Evolutionary conservation across 495 filamentous ascomycete species (phyloP).

Genomic region (Daldinia decipiens): DNA sequence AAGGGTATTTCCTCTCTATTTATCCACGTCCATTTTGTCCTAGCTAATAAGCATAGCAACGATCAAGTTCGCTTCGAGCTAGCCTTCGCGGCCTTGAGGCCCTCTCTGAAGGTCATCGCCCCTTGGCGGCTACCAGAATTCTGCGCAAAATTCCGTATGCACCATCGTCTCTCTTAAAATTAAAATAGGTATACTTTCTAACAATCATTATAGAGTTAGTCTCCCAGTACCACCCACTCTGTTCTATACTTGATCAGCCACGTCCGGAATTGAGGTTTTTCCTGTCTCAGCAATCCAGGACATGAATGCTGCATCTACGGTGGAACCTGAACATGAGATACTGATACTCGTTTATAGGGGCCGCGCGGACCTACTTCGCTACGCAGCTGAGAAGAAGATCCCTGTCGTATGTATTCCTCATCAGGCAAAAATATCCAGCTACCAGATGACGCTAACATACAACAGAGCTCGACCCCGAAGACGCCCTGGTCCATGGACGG

Average conservation of each 20-base stretch:
- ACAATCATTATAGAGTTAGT: constrained; percentile 1
- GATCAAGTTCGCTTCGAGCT: constrained; percentile 6
- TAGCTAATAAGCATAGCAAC: not conserved
- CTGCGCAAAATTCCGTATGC: constrained; percentile 62
- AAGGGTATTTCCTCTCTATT: not conserved
- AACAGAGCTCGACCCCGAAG: constrained; percentile 71
- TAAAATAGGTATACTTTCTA: not conserved
- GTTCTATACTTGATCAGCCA: not conserved
- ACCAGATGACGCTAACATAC: not conserved
- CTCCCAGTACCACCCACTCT: not conserved
- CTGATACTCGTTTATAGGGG: constrained; percentile 67
- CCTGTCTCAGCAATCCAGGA: not conserved
- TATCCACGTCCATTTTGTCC: not conserved
- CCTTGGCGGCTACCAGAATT: constrained; percentile 90
- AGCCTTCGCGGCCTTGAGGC: constrained; percentile 66
- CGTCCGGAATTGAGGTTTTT: not conserved
- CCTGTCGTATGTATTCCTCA: constrained; percentile 67
- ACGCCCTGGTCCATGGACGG: constrained; percentile 68
- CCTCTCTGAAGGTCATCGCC: constrained; percentile 84
- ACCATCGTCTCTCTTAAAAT: constrained; percentile 41
- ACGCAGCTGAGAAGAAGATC: constrained; percentile 79
- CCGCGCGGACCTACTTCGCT: constrained; percentile 88
- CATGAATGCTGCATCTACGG: not conserved
- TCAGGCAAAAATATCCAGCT: too few relatives aligned
- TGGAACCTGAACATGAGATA: not conserved